phyloP scores from a whole-genome alignment of 139 green algal species.

The Prasinococcaceae sp. region DNA sequence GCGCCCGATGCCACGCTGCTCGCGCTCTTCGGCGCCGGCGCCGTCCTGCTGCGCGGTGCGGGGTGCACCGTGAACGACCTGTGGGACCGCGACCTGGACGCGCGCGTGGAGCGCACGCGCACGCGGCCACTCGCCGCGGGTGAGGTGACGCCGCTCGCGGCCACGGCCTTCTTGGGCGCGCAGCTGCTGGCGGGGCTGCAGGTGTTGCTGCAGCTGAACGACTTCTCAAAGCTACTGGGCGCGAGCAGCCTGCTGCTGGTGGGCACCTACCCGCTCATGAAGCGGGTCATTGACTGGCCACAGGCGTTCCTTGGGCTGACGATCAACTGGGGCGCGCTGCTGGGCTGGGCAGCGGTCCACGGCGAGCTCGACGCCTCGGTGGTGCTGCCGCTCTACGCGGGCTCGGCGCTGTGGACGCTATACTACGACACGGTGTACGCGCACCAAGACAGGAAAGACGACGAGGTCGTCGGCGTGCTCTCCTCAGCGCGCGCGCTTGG shows the following conservation, averaged over 20 bases:
- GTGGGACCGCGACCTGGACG: constrained; percentile 55
- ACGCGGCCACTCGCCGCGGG: constrained; percentile 21
- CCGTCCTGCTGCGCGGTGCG: constrained; percentile 38
- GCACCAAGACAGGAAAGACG: constrained; percentile 86
- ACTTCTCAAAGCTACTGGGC: constrained; percentile 70
- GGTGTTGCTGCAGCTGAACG: constrained; percentile 90
- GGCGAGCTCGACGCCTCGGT: constrained; percentile 52
- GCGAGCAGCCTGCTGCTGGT: constrained; percentile 78
- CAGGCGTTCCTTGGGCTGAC: constrained; percentile 75
- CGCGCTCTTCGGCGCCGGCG: constrained; percentile 62
- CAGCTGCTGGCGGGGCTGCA: constrained; percentile 64
- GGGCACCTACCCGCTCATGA: constrained; percentile 83
- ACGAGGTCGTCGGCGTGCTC: constrained; percentile 63
- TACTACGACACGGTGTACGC: constrained; percentile 99
- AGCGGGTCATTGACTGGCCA: constrained; percentile 78
- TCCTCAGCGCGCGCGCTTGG: constrained; percentile 64
- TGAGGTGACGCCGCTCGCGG: constrained; percentile 15
- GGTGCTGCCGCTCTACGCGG: constrained; percentile 65
- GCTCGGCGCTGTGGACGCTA: constrained; percentile 74
- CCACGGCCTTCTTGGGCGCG: constrained; percentile 47
- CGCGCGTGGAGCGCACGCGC: constrained; percentile 19
- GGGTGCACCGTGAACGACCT: constrained; percentile 97
- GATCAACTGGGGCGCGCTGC: constrained; percentile 93
- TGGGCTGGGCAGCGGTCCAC: constrained; percentile 72
- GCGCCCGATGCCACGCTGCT: constrained; percentile 54